Percentiles rank a stretch among this genome's conserved stretches.
phyloP scores from a whole-genome alignment of 345 rosid genomes.

The Eucalyptus lansdowneana region DNA sequence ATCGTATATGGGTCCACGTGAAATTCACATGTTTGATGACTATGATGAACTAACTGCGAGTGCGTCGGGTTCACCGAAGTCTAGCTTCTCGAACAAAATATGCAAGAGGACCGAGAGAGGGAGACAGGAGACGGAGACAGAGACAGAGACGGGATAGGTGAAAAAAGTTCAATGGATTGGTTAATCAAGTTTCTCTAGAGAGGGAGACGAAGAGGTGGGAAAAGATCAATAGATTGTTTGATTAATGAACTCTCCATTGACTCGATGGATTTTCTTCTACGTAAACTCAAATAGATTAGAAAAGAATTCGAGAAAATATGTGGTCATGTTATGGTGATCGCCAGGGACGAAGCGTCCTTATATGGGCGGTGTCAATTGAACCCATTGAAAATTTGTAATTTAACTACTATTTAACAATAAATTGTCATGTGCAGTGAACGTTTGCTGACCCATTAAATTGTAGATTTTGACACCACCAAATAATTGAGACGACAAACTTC shows the following conservation, averaged over 20 bases:
- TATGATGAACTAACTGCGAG: neutral
- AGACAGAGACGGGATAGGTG: neutral
- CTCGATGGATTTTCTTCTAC: neutral
- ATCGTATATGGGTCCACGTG: neutral
- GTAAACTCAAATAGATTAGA: neutral
- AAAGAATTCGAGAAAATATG: neutral
- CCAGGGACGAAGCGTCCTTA: neutral
- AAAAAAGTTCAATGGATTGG: neutral
- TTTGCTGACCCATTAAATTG: neutral
- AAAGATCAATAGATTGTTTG: neutral
- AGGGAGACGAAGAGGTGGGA: neutral
- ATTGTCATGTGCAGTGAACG: neutral
- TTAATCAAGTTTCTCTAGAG: neutral
- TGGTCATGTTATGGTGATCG: neutral
- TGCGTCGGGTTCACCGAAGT: neutral
- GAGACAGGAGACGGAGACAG: too few species aligned
- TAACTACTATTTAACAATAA: neutral
- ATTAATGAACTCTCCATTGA: neutral
- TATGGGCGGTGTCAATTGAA: neutral
- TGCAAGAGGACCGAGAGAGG: neutral
- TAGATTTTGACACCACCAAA: neutral
- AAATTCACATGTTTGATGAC: neutral
- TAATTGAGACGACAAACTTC: neutral
- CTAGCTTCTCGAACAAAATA: too few species aligned
- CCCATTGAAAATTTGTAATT: neutral